Base-by-base conservation (phyloP, 2,329 filamentous ascomycete genomes). In the Calonectria fujianensis region DNA sequence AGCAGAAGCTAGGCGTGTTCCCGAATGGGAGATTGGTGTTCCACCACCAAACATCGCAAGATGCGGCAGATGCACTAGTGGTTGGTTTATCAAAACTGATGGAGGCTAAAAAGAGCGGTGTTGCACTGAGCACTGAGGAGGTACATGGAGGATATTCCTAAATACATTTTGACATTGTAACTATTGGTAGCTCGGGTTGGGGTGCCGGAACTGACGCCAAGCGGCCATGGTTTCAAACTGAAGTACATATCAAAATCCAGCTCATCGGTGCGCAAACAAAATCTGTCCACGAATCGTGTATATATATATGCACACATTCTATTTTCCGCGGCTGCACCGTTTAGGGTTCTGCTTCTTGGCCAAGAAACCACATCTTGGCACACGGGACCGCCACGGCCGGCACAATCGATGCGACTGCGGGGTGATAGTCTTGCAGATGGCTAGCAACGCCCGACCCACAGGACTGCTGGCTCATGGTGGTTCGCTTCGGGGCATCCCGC, bases 11-110 rank as follows among this genome's bases (percentile, higher is more conserved):
- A 20, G 69, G 50, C 11, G 73, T 74, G 13, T 74, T 74, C 48
- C 73, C 73, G 1, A 71, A 71, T 16, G 73, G 69, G 11, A n/a
- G 73, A 3, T 35, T 74, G 24, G 73, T 74, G 16, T 74, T 74
- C 69, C 72, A 74, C 32, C 72, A 74, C 31, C 72, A 74, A 48
- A 71, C 63, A 20, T 51, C 69, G 24, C 41, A 65, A 27, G 69
- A 67, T 16, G 63, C 61, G 16, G 72, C 72, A 20, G 61, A 65
- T 13, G 64, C 27, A 24, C 41, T 74, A 18, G 54, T 69, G 27
- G 18, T 18, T 37, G 68, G 41, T 24, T 48, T 74, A 57, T 51
- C 63, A 14, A 54, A 74, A 35, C 16, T 74, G 41, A 72, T 74
- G 73, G 54, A 69, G 64, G 69, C 63, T 18, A 74, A 72, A 48